Conservation (phyloP, 2,329 filamentous ascomycete genomes). For the Alternaria ethzedia region DNA sequence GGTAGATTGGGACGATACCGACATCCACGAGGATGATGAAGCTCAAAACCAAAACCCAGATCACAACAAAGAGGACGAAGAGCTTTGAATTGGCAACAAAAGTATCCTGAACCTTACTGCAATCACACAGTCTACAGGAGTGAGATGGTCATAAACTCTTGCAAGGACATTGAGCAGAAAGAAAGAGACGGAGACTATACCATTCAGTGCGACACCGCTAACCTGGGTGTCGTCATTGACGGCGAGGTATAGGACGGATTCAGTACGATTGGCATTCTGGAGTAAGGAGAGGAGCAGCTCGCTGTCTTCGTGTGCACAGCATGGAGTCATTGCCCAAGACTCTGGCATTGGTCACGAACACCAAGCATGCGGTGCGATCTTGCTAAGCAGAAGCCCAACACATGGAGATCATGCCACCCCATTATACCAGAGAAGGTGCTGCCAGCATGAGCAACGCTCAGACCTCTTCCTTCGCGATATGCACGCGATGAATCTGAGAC, state of each 20-base stretch:
- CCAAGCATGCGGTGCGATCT: not conserved
- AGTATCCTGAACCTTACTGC: not conserved
- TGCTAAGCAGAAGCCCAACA: not conserved
- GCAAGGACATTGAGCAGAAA: not conserved
- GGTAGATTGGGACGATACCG: not conserved
- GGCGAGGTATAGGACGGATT: not conserved
- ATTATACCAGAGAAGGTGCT: not conserved
- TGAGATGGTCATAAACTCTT: not conserved
- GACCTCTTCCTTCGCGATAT: not conserved
- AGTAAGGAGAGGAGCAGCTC: not conserved
- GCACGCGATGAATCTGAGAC: no score
- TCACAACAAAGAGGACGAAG: not conserved
- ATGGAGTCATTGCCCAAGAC: not conserved
- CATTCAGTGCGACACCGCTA: not conserved
- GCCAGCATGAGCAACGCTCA: not conserved
- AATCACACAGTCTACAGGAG: not conserved
- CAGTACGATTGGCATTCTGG: not conserved
- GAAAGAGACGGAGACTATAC: not conserved
- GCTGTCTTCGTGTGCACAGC: not conserved
- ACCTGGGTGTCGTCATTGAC: not conserved
- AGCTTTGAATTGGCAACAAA: not conserved
- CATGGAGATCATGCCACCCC: not conserved
- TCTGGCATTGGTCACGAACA: not conserved
- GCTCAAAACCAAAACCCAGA: not conserved
- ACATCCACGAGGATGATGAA: not conserved